A percentile compares a stretch with the other conserved stretches of the same genome.
Evolutionary conservation across 2,329 filamentous ascomycete species (phyloP).

Genomic region (Lasiodiplodia gonubiensis): DNA sequence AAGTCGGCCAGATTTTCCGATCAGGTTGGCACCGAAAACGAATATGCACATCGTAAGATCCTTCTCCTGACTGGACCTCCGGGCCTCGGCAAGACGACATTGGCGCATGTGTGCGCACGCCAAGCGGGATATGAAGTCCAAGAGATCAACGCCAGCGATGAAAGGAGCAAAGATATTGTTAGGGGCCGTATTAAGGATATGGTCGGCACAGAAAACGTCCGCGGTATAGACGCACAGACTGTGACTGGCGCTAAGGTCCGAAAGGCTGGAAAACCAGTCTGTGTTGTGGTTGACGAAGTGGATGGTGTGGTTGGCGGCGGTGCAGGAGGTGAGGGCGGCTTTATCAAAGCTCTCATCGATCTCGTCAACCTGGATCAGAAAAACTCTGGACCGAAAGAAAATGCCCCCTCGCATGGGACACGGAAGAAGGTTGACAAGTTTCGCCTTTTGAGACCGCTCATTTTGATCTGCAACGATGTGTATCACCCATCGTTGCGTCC

Average conservation of each 20-base stretch:
- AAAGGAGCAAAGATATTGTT: slow-evolving; percentile 86
- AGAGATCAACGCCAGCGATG: slow-evolving; percentile 98
- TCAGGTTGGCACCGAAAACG: slow-evolving; percentile 58
- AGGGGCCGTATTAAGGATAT: slow-evolving; percentile 90
- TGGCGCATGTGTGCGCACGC: slow-evolving; percentile 92
- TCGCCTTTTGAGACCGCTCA: slow-evolving; percentile 81
- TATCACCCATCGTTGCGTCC: slow-evolving; percentile 89
- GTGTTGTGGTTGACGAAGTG: slow-evolving; percentile 94
- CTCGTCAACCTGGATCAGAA: slow-evolving; percentile 85
- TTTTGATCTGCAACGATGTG: slow-evolving; percentile 96
- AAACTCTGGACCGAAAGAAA: slow-evolving; percentile 59
- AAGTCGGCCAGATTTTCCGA: slow-evolving; percentile 53
- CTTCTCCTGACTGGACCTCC: slow-evolving; percentile 89
- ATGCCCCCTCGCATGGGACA: slow-evolving; percentile 38
- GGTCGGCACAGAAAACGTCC: slow-evolving; percentile 92
- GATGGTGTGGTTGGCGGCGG: slow-evolving; percentile 88
- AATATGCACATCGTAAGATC: slow-evolving; percentile 84
- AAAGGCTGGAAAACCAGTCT: slow-evolving; percentile 84
- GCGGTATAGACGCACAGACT: slow-evolving; percentile 64
- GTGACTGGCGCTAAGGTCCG: slow-evolving; percentile 60
- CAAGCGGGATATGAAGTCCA: slow-evolving; percentile 96
- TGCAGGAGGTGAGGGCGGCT: slow-evolving; percentile 80
- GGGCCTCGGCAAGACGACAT: slow-evolving; percentile 91
- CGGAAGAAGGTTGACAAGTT: slow-evolving; percentile 85
- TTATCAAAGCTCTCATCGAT: slow-evolving; percentile 93